Evolutionary conservation across 2,329 filamentous ascomycete genomes (phyloP), one percentile per base, ranked within the genome.

Genomic region (Aspergillus brasiliensis): DNA sequence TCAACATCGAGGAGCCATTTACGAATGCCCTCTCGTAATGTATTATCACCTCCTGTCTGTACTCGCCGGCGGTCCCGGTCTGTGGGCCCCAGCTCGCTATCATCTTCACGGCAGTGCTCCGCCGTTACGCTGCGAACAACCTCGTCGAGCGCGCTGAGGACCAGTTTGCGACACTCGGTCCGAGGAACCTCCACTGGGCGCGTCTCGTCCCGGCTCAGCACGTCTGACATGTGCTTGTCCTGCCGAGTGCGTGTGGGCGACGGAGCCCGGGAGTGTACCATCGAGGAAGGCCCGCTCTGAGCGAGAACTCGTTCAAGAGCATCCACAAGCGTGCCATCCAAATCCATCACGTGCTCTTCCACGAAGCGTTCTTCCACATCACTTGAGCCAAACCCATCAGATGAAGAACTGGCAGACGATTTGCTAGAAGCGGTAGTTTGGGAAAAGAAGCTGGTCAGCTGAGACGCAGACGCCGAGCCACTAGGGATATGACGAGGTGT

Each of bases 261-360:
- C 8, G 77, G 72, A 5, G 77, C 72, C 25, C 78, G 67, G 10
- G 79, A 78, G 49, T 76, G 76, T 15, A 70, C 72, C 37, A 77
- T 67, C 0, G 78, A 80, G 2, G 78, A 76, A 40, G 75, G 72
- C 5, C 73, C 76, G 51, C 77, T 80, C 42, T 76, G 78, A 3
- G 75, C 78, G 3, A 86, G 74, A 8, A 85, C 80, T 54, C 82
- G 81, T 67, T 86, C 84, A 21, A 86, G 76, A 7, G 83, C 84
- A 67, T 86, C 83, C 37, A 84, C 81, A 0, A 86, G 75, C 2
- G 79, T 84, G n/a, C 79, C 78, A 61, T 87, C 84, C 54, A 85
- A 79, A 62, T 85, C 83, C 80, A 84, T 83, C 51, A 87, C 80
- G 2, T 73, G 72, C 62, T 86, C 84, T 62, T 84, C 81, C 10